Percentiles rank a stretch among this genome's conserved stretches.
These are phyloP conservation scores for Fusarium annulatum DNA, from an alignment of 2,329 filamentous ascomycete genomes.

Conservation along the genomic window DNA sequence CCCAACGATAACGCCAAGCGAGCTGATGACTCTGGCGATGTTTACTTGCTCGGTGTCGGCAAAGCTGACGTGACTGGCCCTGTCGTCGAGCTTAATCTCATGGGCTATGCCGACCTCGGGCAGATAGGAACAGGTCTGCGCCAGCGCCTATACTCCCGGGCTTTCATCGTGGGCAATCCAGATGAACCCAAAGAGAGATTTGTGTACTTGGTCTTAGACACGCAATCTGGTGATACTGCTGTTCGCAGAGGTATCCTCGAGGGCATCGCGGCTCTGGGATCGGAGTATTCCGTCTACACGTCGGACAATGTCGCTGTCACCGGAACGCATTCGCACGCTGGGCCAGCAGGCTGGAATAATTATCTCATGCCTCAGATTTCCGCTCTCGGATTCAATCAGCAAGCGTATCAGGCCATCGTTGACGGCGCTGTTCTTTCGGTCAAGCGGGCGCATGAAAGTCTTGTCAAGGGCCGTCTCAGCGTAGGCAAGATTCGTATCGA, in stretches of 20 bases:
- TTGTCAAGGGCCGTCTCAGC: neutral
- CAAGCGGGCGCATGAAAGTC: neutral
- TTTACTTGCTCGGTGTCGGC: constrained; percentile 4
- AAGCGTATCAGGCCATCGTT: constrained; percentile 3
- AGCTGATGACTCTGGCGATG: neutral
- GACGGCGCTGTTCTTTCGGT: neutral
- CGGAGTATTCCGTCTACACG: neutral
- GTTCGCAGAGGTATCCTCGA: neutral
- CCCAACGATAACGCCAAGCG: neutral
- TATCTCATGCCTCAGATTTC: constrained; percentile 20
- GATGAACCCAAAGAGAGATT: neutral
- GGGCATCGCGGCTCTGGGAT: neutral
- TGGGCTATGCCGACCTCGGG: constrained; percentile 4
- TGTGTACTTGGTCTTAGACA: neutral
- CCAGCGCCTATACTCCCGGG: neutral
- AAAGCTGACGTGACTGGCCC: constrained; percentile 10
- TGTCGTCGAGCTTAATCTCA: constrained; percentile 15
- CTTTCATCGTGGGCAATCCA: neutral
- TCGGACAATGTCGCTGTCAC: constrained; percentile 7
- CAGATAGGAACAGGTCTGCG: constrained; percentile 9
- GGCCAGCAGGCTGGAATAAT: constrained; percentile 6
- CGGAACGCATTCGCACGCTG: neutral
- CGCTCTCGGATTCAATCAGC: neutral
- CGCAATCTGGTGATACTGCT: neutral
- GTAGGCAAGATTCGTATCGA: constrained; percentile 10